A percentile compares a stretch with the other conserved stretches of the same genome.
phyloP scores from a whole-genome alignment of 2,329 filamentous ascomycete species.

The Zymoseptoria crescenta region DNA sequence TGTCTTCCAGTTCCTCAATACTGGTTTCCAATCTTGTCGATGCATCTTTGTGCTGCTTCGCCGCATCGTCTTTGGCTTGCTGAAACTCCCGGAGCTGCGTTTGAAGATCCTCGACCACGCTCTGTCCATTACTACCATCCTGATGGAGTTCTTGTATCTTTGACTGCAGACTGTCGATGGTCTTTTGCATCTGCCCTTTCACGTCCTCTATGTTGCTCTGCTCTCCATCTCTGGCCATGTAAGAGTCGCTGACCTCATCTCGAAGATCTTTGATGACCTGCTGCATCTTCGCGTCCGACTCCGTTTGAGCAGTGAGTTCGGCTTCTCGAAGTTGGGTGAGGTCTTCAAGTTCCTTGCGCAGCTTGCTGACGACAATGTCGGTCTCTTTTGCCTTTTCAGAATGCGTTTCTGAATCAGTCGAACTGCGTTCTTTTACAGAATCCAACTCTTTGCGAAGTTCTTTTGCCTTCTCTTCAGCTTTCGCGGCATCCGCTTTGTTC shows the following conservation, averaged over 20 bases:
- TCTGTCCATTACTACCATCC: conserved; percentile 15
- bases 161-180: conserved; percentile 13
- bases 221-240: conserved; percentile 16
- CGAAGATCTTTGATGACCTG: conserved; percentile 13
- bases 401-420: conserved; percentile 10
- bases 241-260: conserved; percentile 15
- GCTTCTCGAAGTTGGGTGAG: conserved; percentile 7
- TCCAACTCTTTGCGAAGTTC: not conserved
- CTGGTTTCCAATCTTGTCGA: conserved; percentile 1
- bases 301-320: conserved; percentile 3
- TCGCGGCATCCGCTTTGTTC: no score
- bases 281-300: conserved; percentile 7
- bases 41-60: conserved; percentile 11
- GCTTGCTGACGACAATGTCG: conserved; percentile 2
- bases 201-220: conserved; percentile 11
- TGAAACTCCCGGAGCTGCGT: conserved; percentile 8
- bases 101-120: conserved; percentile 14
- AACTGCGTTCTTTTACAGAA: not conserved
- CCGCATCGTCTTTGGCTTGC: conserved; percentile 10
- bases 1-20: conserved; percentile 9
- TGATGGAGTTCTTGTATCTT: conserved; percentile 19
- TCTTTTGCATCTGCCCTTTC: conserved; percentile 8
- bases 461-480: not conserved
- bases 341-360: conserved; percentile 12
- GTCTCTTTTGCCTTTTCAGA: conserved; percentile 6